Evolutionary conservation across 805 yeast species (phyloP).

Genomic region (Grigorovia transvaalensis): DNA sequence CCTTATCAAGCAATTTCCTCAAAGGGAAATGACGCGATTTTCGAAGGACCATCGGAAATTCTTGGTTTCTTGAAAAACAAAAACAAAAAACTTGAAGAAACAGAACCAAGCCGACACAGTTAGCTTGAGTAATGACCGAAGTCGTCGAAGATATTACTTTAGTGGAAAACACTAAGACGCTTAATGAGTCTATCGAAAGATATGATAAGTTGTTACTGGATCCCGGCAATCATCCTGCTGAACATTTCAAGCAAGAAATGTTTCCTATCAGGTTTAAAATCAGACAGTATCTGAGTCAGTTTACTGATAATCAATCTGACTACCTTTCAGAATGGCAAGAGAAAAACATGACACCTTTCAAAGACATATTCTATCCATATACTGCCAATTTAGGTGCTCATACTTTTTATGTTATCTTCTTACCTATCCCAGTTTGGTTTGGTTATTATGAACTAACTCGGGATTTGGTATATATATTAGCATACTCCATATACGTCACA

Average conservation of each 20-base stretch:
- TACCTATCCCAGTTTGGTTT: constrained; percentile 82
- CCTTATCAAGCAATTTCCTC: neutral
- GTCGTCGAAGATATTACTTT: neutral
- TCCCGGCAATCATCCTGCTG: constrained; percentile 63
- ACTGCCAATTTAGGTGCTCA: constrained; percentile 89
- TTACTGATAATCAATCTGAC: constrained; percentile 58
- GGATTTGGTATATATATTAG: constrained; percentile 60
- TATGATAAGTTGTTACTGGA: constrained; percentile 30
- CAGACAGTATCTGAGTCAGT: constrained; percentile 45
- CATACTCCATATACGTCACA: constrained; percentile 47
- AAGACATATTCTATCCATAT: constrained; percentile 76
- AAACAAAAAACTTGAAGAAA: neutral
- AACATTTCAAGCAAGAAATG: constrained; percentile 54
- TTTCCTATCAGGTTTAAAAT: constrained; percentile 43
- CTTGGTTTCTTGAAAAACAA: neutral
- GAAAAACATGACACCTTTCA: constrained; percentile 34
- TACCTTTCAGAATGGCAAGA: constrained; percentile 47
- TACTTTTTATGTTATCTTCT: constrained; percentile 80
- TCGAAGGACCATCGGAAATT: neutral
- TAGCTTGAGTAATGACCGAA: neutral
- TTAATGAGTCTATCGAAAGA: no score
- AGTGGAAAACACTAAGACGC: neutral
- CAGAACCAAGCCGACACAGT: neutral
- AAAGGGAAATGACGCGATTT: neutral
- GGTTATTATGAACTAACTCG: constrained; percentile 51